A percentile compares a stretch with the other conserved stretches of the same genome.
Evolutionary conservation across 345 rosid genomes (phyloP).

Genomic region (Lenwebbia sp.): DNA sequence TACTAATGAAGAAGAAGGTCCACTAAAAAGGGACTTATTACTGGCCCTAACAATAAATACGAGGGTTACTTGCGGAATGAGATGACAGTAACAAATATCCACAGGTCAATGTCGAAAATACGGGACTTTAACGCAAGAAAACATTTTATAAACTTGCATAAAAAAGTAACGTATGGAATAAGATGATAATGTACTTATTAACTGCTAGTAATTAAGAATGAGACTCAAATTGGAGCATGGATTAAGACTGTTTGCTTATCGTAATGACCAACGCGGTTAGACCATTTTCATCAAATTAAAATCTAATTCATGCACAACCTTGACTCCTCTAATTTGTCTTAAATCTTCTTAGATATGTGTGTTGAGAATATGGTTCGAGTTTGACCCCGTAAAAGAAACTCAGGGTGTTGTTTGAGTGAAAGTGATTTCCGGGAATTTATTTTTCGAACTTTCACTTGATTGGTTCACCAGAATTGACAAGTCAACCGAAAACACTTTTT

Average conservation of each 20-base stretch:
- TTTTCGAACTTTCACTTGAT: no score
- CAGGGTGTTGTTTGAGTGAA: no score
- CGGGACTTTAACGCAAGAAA: not conserved
- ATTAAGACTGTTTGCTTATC: not conserved
- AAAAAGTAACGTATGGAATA: not conserved
- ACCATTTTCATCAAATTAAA: not conserved
- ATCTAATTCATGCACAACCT: not conserved
- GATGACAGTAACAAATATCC: not conserved
- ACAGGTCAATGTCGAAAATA: not conserved
- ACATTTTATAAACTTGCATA: not conserved
- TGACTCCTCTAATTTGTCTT: not conserved
- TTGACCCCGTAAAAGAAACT: no score
- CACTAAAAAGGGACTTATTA: not conserved
- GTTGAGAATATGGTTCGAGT: not conserved
- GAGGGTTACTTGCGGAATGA: not conserved
- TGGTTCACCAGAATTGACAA: no score
- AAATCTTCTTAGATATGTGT: not conserved
- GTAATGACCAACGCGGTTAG: not conserved
- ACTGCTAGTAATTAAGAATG: not conserved
- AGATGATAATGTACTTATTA: not conserved
- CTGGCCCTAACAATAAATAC: not conserved
- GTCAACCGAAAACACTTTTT: no score
- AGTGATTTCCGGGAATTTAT: no score
- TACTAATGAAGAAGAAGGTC: not conserved
- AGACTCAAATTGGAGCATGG: not conserved